A percentile compares a stretch with the other conserved stretches of the same genome.
phyloP scores from a whole-genome alignment of 2,329 filamentous ascomycete genomes.

The Ceratocystis huliohia region DNA sequence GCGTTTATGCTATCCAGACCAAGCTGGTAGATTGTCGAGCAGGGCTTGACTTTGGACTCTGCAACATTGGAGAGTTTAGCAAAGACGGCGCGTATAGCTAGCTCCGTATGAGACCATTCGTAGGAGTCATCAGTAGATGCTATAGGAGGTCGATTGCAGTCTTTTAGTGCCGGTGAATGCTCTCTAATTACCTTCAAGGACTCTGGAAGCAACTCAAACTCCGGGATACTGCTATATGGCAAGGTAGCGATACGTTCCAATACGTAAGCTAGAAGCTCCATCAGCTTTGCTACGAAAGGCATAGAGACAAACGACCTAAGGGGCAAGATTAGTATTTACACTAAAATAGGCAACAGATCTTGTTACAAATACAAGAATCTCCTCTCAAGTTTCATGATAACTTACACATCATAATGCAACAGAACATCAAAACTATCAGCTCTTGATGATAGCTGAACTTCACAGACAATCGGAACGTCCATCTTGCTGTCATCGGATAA shows the following conservation, averaged over 20 bases:
- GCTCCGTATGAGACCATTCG: slow-evolving; percentile 42
- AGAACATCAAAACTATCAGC: slow-evolving; percentile 43
- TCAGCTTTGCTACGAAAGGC: background rate
- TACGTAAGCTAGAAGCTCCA: background rate
- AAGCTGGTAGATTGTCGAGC: slow-evolving; percentile 72
- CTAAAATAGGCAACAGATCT: background rate
- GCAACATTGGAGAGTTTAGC: slow-evolving; percentile 44
- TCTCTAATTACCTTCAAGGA: background rate
- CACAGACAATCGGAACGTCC: slow-evolving; percentile 66
- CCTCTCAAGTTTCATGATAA: slow-evolving; percentile 11
- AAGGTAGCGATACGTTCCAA: background rate
- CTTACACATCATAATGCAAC: slow-evolving; percentile 48
- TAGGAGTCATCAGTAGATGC: background rate
- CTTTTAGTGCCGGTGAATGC: background rate
- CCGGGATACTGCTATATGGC: background rate
- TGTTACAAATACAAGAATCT: too few species aligned
- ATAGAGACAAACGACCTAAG: background rate
- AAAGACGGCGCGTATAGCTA: slow-evolving; percentile 42
- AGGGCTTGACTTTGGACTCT: slow-evolving; percentile 37
- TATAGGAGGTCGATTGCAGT: background rate
- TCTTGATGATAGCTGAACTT: slow-evolving; percentile 45
- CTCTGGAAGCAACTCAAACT: background rate
- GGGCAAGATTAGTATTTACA: background rate
- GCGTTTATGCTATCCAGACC: slow-evolving; percentile 86
- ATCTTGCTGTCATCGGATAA: slow-evolving; percentile 49